Evolutionary conservation across 371 early-diverging fungal genomes (phyloP).

Genomic region (Umbelopsis sp.): DNA sequence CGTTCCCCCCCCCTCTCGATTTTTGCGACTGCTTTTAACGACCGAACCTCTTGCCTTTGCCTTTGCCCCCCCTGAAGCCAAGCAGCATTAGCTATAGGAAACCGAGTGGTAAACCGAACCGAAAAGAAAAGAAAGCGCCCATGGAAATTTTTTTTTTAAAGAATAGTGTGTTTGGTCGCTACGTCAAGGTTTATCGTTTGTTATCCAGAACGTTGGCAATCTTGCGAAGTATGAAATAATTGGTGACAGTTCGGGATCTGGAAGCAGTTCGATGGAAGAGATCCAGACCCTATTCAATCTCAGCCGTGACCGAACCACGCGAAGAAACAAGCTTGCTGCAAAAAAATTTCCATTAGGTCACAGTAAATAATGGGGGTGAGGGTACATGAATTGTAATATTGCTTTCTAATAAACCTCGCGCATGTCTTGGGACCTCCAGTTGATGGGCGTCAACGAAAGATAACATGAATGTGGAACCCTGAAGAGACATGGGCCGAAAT

Average conservation of each 20-base stretch:
- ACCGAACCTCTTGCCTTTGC: not conserved
- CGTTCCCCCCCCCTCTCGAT: not conserved
- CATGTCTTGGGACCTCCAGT: too few relatives aligned
- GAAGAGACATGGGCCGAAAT: too few relatives aligned
- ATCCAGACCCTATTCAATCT: conserved; percentile 18
- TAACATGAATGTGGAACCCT: too few relatives aligned
- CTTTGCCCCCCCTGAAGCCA: not conserved
- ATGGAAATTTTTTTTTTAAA: too few relatives aligned
- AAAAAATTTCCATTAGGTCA: not conserved
- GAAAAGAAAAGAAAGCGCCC: too few relatives aligned
- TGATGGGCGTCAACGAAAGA: too few relatives aligned
- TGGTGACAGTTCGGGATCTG: conserved; percentile 10
- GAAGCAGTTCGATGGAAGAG: not conserved
- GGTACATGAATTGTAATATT: too few relatives aligned
- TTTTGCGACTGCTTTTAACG: not conserved
- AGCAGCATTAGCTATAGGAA: not conserved
- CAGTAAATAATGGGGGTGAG: not conserved
- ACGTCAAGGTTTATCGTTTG: not conserved
- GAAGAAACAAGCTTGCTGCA: conserved; percentile 12
- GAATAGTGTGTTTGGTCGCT: too few relatives aligned
- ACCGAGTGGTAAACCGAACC: too few relatives aligned
- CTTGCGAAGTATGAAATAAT: not conserved
- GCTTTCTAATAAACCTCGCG: too few relatives aligned
- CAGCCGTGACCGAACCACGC: conserved; percentile 17
- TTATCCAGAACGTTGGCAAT: not conserved